Percentiles rank a stretch among this genome's conserved stretches.
phyloP scores from a whole-genome alignment of 768 basidiomycete genomes.

The Leccinum truebloodii region DNA sequence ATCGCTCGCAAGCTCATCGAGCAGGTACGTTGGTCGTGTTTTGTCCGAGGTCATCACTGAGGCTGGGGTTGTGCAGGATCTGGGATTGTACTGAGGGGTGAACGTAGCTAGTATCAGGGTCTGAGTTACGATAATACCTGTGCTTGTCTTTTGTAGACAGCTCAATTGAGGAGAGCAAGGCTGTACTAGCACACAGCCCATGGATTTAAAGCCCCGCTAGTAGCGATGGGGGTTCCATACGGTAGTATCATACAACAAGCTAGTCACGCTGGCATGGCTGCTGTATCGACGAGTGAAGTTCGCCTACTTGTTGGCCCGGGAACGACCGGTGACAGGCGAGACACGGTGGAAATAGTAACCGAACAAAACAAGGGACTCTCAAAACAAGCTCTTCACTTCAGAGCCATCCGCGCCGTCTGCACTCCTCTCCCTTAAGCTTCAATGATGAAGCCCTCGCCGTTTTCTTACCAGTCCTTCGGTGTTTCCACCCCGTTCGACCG shows the following conservation, averaged over 20 bases:
- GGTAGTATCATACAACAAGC: neutral
- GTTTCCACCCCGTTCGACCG: constrained; percentile 44
- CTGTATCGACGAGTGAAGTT: neutral
- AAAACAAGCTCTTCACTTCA: constrained; percentile 11
- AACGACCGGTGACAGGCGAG: neutral
- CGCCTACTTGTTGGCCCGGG: neutral
- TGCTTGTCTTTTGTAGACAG: neutral
- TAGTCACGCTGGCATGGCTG: neutral
- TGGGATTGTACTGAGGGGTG: constrained; percentile 12
- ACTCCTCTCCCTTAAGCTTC: neutral
- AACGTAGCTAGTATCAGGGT: no score
- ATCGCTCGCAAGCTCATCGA: constrained; percentile 52
- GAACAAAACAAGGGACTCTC: constrained; percentile 6
- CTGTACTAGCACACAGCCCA: neutral
- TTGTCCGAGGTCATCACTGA: neutral
- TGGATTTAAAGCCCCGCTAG: neutral
- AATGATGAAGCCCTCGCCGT: constrained; percentile 8
- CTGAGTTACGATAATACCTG: neutral
- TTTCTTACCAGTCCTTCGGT: constrained; percentile 32
- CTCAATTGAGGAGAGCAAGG: neutral
- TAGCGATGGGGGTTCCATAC: neutral
- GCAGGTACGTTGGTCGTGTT: constrained; percentile 36
- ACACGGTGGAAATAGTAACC: constrained; percentile 1
- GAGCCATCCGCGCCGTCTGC: neutral
- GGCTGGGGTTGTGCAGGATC: constrained; percentile 21